Conservation (phyloP, 371 early-diverging fungal genomes). For the Mortierella sp. region DNA sequence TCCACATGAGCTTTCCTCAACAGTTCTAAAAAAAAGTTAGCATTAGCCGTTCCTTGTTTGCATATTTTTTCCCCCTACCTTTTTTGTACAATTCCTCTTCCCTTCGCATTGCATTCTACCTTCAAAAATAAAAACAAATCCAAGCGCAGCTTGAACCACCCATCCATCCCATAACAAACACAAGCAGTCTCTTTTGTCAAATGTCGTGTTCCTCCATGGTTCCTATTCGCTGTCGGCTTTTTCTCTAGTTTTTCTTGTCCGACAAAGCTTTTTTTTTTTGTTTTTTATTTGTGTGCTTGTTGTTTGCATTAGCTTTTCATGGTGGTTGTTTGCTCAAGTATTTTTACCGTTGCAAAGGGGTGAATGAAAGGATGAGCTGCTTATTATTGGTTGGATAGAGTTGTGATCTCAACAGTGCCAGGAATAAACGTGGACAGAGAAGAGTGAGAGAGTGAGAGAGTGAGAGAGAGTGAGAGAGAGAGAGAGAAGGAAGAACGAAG, state of each 20-base stretch:
- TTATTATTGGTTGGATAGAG: background rate
- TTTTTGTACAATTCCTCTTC: background rate
- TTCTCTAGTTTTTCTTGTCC: constrained; percentile 8
- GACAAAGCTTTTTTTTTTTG: background rate
- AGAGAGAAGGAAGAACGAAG: background rate
- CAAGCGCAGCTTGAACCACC: constrained; percentile 9
- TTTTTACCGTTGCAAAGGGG: background rate
- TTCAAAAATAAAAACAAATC: background rate
- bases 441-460: background rate
- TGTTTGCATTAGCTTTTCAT: background rate
- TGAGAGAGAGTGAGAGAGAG: background rate
- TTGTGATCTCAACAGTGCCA: background rate
- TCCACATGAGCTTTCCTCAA: constrained; percentile 14
- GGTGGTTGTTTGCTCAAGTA: background rate
- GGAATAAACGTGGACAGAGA: background rate
- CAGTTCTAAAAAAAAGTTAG: background rate
- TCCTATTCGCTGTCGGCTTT: constrained; percentile 5
- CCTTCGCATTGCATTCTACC: background rate
- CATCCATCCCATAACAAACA: background rate
- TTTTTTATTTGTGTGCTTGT: background rate
- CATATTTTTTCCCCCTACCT: background rate
- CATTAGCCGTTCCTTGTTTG: background rate
- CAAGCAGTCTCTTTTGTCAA: background rate
- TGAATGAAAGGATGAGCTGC: background rate
- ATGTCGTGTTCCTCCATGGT: background rate